A percentile compares a stretch with the other conserved stretches of the same genome.
phyloP scores from a whole-genome alignment of 371 early-diverging fungal genomes.

The Circinella minor region DNA sequence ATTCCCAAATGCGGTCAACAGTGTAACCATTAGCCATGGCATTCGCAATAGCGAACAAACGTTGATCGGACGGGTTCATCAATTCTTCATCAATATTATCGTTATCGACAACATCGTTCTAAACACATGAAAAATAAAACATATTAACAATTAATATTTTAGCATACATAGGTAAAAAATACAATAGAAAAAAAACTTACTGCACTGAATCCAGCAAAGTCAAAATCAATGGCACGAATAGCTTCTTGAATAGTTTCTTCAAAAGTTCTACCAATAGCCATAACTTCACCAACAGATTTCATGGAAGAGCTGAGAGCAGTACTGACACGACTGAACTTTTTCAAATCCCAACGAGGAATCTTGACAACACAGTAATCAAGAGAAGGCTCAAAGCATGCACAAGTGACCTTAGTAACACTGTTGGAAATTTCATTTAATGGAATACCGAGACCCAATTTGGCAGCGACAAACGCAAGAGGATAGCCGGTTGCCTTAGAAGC shows the following conservation, averaged over 20 bases:
- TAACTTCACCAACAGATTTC: slow-evolving; percentile 97
- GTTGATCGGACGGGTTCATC: slow-evolving; percentile 84
- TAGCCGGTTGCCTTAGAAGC: slow-evolving; percentile 98
- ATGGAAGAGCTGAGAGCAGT: slow-evolving; percentile 87
- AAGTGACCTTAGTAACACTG: slow-evolving; percentile 91
- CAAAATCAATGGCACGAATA: slow-evolving; percentile 90
- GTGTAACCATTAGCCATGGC: slow-evolving; percentile 84
- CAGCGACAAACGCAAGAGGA: slow-evolving; percentile 97
- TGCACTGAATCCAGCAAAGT: slow-evolving; percentile 81
- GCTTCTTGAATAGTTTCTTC: slow-evolving; percentile 97
- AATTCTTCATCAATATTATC: slow-evolving; percentile 80
- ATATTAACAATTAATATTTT: not conserved
- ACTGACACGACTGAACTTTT: slow-evolving; percentile 91
- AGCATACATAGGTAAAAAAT: not conserved
- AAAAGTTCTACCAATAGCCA: slow-evolving; percentile 94
- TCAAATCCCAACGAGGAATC: slow-evolving; percentile 97
- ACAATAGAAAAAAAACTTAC: slow-evolving; percentile 25
- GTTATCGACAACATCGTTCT: slow-evolving; percentile 63
- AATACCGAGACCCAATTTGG: slow-evolving; percentile 92
- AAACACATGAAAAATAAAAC: not conserved
- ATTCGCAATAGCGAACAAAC: slow-evolving; percentile 92
- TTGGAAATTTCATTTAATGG: slow-evolving; percentile 90
- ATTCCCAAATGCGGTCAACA: slow-evolving; percentile 84
- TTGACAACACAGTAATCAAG: slow-evolving; percentile 94
- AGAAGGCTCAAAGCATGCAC: slow-evolving; percentile 95